Evolutionary conservation across 2,329 filamentous ascomycete species (phyloP), one percentile per base, ranked within the genome.

Genomic region (Cladophialophora chaetospira): DNA sequence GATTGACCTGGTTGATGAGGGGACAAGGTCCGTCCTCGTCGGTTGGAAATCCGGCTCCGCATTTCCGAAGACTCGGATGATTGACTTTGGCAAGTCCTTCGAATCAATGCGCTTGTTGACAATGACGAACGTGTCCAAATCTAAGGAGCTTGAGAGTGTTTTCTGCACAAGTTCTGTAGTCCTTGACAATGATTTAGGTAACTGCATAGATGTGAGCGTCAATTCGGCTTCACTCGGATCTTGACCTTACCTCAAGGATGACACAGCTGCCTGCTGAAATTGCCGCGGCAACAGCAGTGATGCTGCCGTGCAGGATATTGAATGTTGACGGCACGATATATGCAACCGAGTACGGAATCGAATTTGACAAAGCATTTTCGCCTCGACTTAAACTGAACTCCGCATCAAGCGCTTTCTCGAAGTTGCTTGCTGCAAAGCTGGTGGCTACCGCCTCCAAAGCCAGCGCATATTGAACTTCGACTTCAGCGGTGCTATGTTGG

Each of bases 211-310:
- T 21, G 17, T 6, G 17, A 6, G 15, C 6, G 8, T 6, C 5
- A 42, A 8, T 42, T 42, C 15, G 17, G 36, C 17, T 8, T 13
- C 17, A 17, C 6, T 6, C 15, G 17, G 15, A 19, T 44, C 6
- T 6, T 5, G 8, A 10, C n/a, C 51, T 36, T 8, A 54, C 66
- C 61, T 73, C 68, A 1, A 73, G 35, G 15, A 70, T 54, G 5
- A 72, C 65, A 45, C 69, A 70, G 43, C 72, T 73, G 1, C 72
- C 72, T 2, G 69, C 70, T 3, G 69, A 61, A 11, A 75, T 62
- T 5, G 72, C 72, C 5, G 70, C 69, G 1, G 67, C 66, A 31
- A 73, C 43, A 2, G 71, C 64, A 2, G 61, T 57, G 4, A 73
- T 45, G 5, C 68, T 60, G 0, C 68, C 69, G 57, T 69, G 73